Evolutionary conservation across 1,284 basidiomycete genomes (phyloP).

Genomic region (Mycosarcoma mackinlayi): DNA sequence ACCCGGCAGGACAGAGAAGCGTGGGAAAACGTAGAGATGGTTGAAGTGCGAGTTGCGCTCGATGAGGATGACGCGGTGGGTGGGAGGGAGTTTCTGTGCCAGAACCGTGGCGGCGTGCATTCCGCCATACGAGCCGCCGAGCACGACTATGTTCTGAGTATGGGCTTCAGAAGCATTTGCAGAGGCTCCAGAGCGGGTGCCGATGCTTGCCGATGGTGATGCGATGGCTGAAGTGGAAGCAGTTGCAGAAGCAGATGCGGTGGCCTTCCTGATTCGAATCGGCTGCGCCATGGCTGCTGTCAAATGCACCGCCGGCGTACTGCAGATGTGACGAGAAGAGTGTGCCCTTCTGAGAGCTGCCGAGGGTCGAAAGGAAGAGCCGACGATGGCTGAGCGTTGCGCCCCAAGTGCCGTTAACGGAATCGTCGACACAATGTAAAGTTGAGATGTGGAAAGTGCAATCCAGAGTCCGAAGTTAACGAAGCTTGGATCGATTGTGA

Average conservation of each 20-base stretch:
- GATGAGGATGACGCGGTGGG: slow-evolving; percentile 70
- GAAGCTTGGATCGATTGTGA: background rate
- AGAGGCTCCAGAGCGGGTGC: slow-evolving; percentile 1
- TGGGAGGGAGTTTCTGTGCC: slow-evolving; percentile 68
- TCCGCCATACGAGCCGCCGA: slow-evolving; percentile 67
- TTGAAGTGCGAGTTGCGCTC: slow-evolving; percentile 72
- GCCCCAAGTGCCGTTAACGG: slow-evolving; percentile 7
- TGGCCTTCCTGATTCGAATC: slow-evolving; percentile 24
- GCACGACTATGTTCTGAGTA: slow-evolving; percentile 67
- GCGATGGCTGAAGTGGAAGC: slow-evolving; percentile 7
- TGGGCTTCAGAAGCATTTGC: slow-evolving; percentile 32
- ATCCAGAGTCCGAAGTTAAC: background rate
- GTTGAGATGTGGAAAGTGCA: background rate
- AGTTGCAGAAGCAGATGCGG: slow-evolving; percentile 10
- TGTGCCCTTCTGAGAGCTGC: background rate
- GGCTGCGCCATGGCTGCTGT: slow-evolving; percentile 26
- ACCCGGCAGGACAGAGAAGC: slow-evolving; percentile 75
- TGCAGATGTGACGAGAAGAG: background rate
- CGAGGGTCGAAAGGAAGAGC: background rate
- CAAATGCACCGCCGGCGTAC: background rate
- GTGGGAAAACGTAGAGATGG: slow-evolving; percentile 73
- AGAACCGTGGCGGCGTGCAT: slow-evolving; percentile 69
- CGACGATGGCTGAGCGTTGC: slow-evolving; percentile 11
- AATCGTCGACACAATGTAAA: slow-evolving; percentile 10
- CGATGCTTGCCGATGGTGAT: slow-evolving; percentile 10